Percentiles rank a stretch among this genome's conserved stretches.
Conservation (phyloP, 495 filamentous ascomycete species). For the Lepraria neglecta region DNA sequence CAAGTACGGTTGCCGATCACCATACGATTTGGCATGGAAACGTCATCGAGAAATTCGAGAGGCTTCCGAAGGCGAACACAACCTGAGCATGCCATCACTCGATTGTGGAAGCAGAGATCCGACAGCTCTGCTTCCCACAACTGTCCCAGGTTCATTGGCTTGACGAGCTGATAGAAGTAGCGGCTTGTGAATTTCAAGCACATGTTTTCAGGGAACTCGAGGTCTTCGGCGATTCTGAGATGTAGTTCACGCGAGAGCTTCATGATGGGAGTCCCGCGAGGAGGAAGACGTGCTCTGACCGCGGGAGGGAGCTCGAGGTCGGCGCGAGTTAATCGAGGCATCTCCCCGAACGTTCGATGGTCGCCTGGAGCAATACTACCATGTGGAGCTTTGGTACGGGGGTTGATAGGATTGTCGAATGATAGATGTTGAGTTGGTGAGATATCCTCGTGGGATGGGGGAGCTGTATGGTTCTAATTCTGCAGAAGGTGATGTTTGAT, state of each 20-base stretch:
- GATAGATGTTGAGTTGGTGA: too few species aligned
- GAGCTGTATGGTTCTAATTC: too few species aligned
- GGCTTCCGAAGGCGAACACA: conserved; percentile 8
- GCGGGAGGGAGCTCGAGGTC: not conserved
- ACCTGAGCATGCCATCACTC: not conserved
- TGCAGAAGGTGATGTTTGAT: too few species aligned
- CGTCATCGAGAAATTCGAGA: not conserved
- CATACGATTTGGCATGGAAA: too few species aligned
- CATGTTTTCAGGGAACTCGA: not conserved
- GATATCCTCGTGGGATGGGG: too few species aligned
- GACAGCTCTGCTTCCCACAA: not conserved
- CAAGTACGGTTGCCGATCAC: not conserved
- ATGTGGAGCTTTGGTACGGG: too few species aligned
- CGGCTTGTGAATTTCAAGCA: conserved; percentile 1
- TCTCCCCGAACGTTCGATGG: too few species aligned
- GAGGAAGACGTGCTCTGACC: not conserved
- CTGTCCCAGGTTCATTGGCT: not conserved
- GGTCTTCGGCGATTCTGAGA: not conserved
- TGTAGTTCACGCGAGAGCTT: conserved; percentile 7
- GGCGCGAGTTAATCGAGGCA: not conserved
- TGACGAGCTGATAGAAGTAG: conserved; percentile 5
- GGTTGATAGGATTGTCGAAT: too few species aligned
- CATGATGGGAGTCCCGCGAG: not conserved
- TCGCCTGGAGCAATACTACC: too few species aligned
- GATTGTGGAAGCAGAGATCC: too few species aligned